Evolutionary conservation across 495 filamentous ascomycete genomes (phyloP).

Genomic region (Hyaloscypha finlandica): DNA sequence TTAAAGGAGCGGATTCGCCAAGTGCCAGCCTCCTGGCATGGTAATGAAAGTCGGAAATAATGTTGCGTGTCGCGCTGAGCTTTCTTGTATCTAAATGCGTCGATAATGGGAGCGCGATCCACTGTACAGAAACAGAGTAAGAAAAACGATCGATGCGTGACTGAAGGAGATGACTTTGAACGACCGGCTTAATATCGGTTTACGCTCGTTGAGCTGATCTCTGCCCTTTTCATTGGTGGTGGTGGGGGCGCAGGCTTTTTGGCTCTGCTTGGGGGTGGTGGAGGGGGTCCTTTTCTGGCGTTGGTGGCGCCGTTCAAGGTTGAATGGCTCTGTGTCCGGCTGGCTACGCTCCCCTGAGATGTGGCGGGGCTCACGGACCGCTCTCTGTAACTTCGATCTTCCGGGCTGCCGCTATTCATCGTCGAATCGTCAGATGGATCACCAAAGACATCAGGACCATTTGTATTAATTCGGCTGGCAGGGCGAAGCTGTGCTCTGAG

Average conservation of each 20-base stretch:
- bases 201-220: constrained; percentile 27
- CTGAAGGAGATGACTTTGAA: not conserved
- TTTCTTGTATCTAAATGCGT: not conserved
- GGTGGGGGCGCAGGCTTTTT: constrained; percentile 34
- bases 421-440: constrained; percentile 37
- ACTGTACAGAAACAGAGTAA: not conserved
- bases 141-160: not conserved
- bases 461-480: constrained; percentile 27
- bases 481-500: constrained; percentile 31
- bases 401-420: constrained; percentile 30
- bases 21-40: not conserved
- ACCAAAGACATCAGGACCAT: constrained; percentile 30
- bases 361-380: constrained; percentile 31
- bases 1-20: constrained; percentile 2
- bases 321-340: constrained; percentile 25
- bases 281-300: constrained; percentile 32
- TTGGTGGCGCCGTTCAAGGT: constrained; percentile 18
- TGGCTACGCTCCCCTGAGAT: constrained; percentile 28
- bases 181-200: constrained; percentile 18
- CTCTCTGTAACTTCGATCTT: constrained; percentile 30
- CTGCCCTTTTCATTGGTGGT: constrained; percentile 33
- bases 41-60: not conserved
- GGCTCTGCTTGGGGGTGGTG: constrained; percentile 30
- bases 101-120: not conserved
- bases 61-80: not conserved